Conservation (phyloP, 2,329 filamentous ascomycete genomes). For the Ceratocystis lukuohia region DNA sequence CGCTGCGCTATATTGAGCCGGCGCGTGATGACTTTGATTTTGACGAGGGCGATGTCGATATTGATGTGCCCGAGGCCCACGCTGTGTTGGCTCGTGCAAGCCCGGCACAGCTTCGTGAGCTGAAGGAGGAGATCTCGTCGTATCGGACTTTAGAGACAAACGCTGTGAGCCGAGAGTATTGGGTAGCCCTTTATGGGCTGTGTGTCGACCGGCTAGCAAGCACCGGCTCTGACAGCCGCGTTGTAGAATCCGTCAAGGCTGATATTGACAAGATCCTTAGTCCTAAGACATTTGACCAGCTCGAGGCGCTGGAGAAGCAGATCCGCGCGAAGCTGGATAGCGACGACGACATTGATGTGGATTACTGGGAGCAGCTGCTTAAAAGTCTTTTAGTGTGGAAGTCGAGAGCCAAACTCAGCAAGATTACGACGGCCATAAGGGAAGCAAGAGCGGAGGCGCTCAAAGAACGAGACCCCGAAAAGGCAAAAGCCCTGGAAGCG, state of each 20-base stretch:
- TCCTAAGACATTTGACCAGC: slow-evolving; percentile 73
- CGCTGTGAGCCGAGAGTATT: slow-evolving; percentile 69
- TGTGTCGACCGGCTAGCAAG: slow-evolving; percentile 53
- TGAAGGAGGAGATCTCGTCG: slow-evolving; percentile 69
- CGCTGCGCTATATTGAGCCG: slow-evolving; percentile 72
- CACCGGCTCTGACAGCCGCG: slow-evolving; percentile 51
- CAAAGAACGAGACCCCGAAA: slow-evolving; percentile 52
- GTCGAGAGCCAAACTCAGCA: slow-evolving; percentile 70
- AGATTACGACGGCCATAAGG: slow-evolving; percentile 63
- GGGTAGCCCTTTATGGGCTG: slow-evolving; percentile 47
- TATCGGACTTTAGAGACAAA: slow-evolving; percentile 74
- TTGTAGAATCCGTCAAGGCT: slow-evolving; percentile 65
- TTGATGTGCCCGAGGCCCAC: slow-evolving; percentile 68
- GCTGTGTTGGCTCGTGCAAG: slow-evolving; percentile 54
- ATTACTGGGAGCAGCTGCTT: slow-evolving; percentile 93
- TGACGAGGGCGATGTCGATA: slow-evolving; percentile 55
- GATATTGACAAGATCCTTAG: slow-evolving; percentile 80
- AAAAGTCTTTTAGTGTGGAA: slow-evolving; percentile 80
- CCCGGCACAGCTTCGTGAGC: slow-evolving; percentile 52
- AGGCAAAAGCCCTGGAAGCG: slow-evolving; percentile 33
- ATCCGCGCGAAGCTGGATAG: slow-evolving; percentile 76
- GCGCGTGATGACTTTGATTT: slow-evolving; percentile 80
- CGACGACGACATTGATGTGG: slow-evolving; percentile 83
- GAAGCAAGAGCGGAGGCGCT: slow-evolving; percentile 54
- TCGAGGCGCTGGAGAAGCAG: slow-evolving; percentile 76